Conservation (phyloP, 768 basidiomycete species). For the Rhizopogon roseolus region DNA sequence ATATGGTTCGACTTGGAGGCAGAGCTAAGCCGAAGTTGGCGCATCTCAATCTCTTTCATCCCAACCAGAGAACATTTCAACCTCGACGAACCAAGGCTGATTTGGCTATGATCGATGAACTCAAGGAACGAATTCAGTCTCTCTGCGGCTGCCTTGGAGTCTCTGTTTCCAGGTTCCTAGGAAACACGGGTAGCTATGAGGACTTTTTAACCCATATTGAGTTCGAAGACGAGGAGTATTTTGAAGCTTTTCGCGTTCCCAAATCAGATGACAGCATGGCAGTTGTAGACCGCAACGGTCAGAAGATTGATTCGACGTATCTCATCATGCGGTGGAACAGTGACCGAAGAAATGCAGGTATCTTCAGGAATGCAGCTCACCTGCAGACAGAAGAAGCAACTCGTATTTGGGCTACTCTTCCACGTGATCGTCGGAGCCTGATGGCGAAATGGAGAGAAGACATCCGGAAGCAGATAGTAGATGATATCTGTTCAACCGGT, state of each 20-base stretch:
- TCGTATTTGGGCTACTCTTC: constrained; percentile 32
- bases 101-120: constrained; percentile 34
- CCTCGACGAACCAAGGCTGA: constrained; percentile 20
- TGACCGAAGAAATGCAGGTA: constrained; percentile 42
- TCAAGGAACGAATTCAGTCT: constrained; percentile 15
- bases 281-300: constrained; percentile 33
- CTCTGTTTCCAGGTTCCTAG: constrained; percentile 22
- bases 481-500: constrained; percentile 19
- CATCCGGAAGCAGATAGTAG: constrained; percentile 29
- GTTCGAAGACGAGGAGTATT: constrained; percentile 39
- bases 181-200: constrained; percentile 5
- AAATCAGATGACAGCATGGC: constrained; percentile 35
- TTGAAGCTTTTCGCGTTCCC: constrained; percentile 36
- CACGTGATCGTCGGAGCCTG: constrained; percentile 15
- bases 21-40: constrained; percentile 45
- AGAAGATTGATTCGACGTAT: constrained; percentile 28
- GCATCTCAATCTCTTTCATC: constrained; percentile 35
- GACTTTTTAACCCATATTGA: constrained; percentile 41
- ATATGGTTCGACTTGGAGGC: constrained; percentile 48
- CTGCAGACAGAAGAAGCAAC: constrained; percentile 9
- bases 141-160: constrained; percentile 13
- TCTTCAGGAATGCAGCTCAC: constrained; percentile 21
- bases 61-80: constrained; percentile 16
- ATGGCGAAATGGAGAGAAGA: constrained; percentile 25
- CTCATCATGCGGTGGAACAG: constrained; percentile 26